Base-by-base conservation (phyloP, 164 flowering plant genomes). In the Nelumbo lutea region DNA sequence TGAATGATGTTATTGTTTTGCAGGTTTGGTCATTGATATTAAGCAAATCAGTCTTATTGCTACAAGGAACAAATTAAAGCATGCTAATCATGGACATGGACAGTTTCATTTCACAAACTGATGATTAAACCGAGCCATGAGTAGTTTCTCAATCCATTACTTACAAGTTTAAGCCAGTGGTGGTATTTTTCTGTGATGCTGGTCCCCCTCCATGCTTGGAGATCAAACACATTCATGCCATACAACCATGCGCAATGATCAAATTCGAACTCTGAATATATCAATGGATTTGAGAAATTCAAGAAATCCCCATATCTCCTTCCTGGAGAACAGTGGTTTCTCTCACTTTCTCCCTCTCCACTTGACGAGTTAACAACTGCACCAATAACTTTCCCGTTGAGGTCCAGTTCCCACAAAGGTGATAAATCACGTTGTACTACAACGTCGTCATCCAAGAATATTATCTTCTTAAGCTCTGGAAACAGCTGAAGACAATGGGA, bases 211-310 rank as follows among this genome's bases (percentile, higher is more conserved):
- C 96, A 90, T 27, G 86, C 90, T 65, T 78, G 65, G 7, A 90
- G 85, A 77, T 90, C 92, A 53, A 90, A 83, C 38, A 90, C 65
- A 71, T 90, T 87, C 81, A 90, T 68, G 58, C 96, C 93, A 75
- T 79, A 80, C 42, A 79, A 76, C 96, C 96, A 90, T 51, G 81
- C 87, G 70, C 92, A 86, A 11, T 59, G 75, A 68, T 84, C 79
- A 15, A 6, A 44, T 50, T 83, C 75, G 39, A 85, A 71, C 55
- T 73, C 79, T 11, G 79, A 76, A 14, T 86, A 79, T 44, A 90
- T 78, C 6, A 74, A 10, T 41, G 87, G 81, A 61, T 82, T 64
- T 1, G 90, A 79, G 67, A 89, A 89, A 52, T 87, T 87, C 69
- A 89, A 82, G 73, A 85, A 85, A 77, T 79, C 81, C 64, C 66